Evolutionary conservation across 345 rosid genomes (phyloP), one percentile per base, ranked within the genome.

Genomic region (Populus simonii): DNA sequence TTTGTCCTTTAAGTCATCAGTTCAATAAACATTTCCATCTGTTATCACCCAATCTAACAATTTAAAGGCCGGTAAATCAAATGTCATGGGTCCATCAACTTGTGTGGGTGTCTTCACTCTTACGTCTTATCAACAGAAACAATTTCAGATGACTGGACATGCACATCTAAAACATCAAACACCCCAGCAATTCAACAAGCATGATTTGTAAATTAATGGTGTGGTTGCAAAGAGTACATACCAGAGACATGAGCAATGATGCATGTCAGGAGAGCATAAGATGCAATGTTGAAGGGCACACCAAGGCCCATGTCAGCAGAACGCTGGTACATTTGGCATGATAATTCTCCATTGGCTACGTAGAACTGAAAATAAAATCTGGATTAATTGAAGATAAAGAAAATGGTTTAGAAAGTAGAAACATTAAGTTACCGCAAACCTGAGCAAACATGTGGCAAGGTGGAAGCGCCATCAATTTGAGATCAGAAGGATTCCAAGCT

Each of bases 391-490:
- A 59, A 63, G 8, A 69, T 68, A 47, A 23, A 61, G 22, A 72
- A 20, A 72, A 74, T 31, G 31, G 66, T 16, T 59, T 59, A 23
- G 53, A 33, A 36, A 70, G 45, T 39, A 53, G 49, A 75, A 49
- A 38, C 7, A n/a, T 49, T 57, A 16, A 36, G 43, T 36, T 63
- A 38, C 31, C 12, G 74, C 78, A 74, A 76, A 91, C 98, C 90
- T 95, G 99, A 51, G 96, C 93, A 89, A 94, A 96, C 98, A 96
- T 92, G 87, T 96, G 97, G 86, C 99, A 94, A 47, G 99, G 99
- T 76, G 97, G 99, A 79, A 96, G 97, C 31, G 98, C 98, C 98
- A 96, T 92, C 82, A 87, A 71, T 83, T 94, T 90, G 70, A 94
- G 90, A 83, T 92, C 98, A 84, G 97, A 75, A 79, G 99, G 99